Evolutionary conservation across 2,329 filamentous ascomycete genomes (phyloP).

Genomic region (Fusarium sp.): DNA sequence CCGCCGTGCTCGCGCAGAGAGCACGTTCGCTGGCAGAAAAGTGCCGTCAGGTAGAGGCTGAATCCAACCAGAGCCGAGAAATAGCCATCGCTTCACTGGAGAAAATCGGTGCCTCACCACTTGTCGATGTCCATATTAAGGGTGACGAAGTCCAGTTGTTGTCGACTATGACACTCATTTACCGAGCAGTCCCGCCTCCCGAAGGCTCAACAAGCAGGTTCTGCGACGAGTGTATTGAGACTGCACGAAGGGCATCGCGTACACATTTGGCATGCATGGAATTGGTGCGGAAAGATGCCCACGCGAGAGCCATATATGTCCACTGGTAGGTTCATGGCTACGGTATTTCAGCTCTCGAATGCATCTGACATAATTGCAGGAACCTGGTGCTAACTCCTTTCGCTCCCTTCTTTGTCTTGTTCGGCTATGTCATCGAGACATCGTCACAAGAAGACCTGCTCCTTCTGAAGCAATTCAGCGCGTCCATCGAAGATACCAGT

Average conservation of each 20-base stretch:
- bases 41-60: conserved; percentile 54
- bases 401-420: conserved; percentile 70
- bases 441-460: conserved; percentile 65
- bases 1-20: conserved; percentile 56
- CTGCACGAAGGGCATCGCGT: conserved; percentile 63
- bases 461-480: conserved; percentile 68
- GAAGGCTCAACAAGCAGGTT: conserved; percentile 60
- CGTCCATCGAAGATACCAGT: conserved; percentile 65
- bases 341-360: background rate
- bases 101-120: conserved; percentile 55
- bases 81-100: conserved; percentile 55
- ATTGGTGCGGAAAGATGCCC: conserved; percentile 56
- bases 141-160: conserved; percentile 63
- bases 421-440: conserved; percentile 70
- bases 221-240: conserved; percentile 63
- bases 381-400: conserved; percentile 70
- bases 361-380: conserved; percentile 53
- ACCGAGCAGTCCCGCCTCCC: conserved; percentile 64
- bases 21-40: conserved; percentile 57
- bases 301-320: conserved; percentile 62
- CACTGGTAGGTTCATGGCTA: conserved; percentile 60
- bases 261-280: conserved; percentile 62
- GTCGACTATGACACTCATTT: conserved; percentile 64
- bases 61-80: conserved; percentile 54
- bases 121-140: conserved; percentile 60